These are phyloP conservation scores for Mucor circinelloides DNA, from an alignment of 371 early-diverging fungal genomes.

Conservation along the genomic window DNA sequence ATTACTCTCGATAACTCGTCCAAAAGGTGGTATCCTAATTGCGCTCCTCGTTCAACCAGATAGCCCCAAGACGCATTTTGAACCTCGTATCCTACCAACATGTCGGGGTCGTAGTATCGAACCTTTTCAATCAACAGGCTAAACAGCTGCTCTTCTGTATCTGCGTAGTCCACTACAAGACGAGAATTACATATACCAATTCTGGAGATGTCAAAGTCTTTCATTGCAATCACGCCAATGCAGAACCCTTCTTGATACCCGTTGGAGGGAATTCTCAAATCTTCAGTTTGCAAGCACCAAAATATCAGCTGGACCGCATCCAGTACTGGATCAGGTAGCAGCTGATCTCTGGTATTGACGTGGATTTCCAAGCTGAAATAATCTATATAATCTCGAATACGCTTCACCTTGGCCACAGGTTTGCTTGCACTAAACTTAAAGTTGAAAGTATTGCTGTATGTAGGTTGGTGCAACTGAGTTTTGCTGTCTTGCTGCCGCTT, in stretches of 20 bases:
- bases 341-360: conserved; percentile 46
- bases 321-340: conserved; percentile 60
- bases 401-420: conserved; percentile 22
- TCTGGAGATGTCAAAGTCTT: conserved; percentile 29
- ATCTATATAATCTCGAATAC: conserved; percentile 32
- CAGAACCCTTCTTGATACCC: conserved; percentile 49
- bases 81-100: conserved; percentile 85
- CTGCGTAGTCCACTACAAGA: conserved; percentile 37
- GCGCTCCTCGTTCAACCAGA: conserved; percentile 66
- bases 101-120: conserved; percentile 78
- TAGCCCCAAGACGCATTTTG: conserved; percentile 90
- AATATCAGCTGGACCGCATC: conserved; percentile 59
- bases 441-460: conserved; percentile 51
- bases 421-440: conserved; percentile 63
- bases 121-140: conserved; percentile 51
- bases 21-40: conserved; percentile 51
- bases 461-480: conserved; percentile 59
- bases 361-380: conserved; percentile 49
- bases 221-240: conserved; percentile 35
- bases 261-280: conserved; percentile 35
- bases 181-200: conserved; percentile 37
- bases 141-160: conserved; percentile 59
- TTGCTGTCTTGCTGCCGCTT: neutral
- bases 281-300: conserved; percentile 61
- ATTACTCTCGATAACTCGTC: conserved; percentile 52